Evolutionary conservation across 495 filamentous ascomycete genomes (phyloP), one percentile per base, ranked within the genome.

Genomic region (Podospora sp.): DNA sequence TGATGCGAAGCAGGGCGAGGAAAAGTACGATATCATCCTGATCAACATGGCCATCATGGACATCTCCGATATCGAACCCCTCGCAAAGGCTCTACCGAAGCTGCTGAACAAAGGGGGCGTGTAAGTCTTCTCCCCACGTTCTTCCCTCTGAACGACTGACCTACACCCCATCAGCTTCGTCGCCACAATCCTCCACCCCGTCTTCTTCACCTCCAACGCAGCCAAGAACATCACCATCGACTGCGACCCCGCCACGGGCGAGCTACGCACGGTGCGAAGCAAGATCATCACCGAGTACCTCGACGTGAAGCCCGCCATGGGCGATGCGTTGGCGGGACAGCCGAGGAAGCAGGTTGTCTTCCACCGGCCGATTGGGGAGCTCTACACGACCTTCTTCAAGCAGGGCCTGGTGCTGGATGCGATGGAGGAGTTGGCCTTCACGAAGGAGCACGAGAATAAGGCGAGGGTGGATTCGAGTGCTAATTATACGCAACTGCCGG

Each of bases 11-110:
- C 1, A 60, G 57, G 57, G 57, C 8, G 11, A 22, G 21, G 25
- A 20, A 20, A 18, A 12, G 3, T 80, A 80, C 62, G 76, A 75
- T 20, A 62, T 79, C 8, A 55, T 80, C 9, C 50, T 76, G 60
- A 75, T 79, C 59, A 83, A 81, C 67, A 82, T 82, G 79, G 80
- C 80, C 18, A 67, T 81, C 20, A 83, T 82, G 80, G 80, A 83
- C 58, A 60, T 83, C 12, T 65, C 75, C n/a, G 72, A 68, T 0
- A 65, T 82, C 16, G 72, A 74, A 12, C 71, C 75, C 22, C 68
- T 82, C 2, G 80, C 71, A n/a, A 36, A 64, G 27, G 72, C 74
- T 2, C 68, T 83, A 20, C 69, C 75, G 0, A 67, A 66, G 22
- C 67, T 83, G 9, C 66, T 83, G 51, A 73, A 69, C 24, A 71